Evolutionary conservation across 371 early-diverging fungal species (phyloP), one percentile per base, ranked within the genome.

Genomic region (Apophysomyces variabilis): DNA sequence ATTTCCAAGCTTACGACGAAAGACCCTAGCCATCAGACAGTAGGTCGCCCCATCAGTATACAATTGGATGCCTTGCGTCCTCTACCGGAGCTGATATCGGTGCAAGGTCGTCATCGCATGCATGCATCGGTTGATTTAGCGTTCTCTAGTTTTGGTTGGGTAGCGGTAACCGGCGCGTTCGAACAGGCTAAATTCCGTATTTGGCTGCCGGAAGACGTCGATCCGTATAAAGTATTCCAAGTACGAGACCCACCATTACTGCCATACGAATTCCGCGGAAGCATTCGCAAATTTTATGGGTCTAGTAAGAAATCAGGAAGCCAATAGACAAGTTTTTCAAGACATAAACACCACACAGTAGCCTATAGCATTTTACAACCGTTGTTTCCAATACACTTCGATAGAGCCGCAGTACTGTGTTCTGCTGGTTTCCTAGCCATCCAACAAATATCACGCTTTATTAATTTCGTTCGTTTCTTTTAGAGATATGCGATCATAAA

Each of bases 141-240:
- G 13, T 86, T 90, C 79, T 75, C 87, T 4, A 87, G 91, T 44
- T 67, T 86, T n/a, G 90, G 91, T 9, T 91, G 91, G 91, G 65
- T 88, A 13, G 79, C 90, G 9, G 62, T 91, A 32, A 73, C 84
- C 5, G 90, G 91, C 14, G 60, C 62, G 46, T 86, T 86, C 68
- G 71, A 77, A 8, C 26, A 67, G 4, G 88, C 87, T 1, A 74
- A 68, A 37, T 74, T 89, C 39, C 68, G 75, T 36, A 76, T 85
- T 3, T 84, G 82, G 76, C 71, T 89, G 38, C 87, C 90, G 8
- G 68, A 78, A 56, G 83, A 82, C 1, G 62, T 72, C 1, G 62
- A 77, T n/a, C 58, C 77, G 7, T 47, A 67, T 13, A 76, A 87
- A n/a, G 86, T 74, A 7, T 80, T 75, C 60, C 58, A 66, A 37